Conservation (phyloP, 352 stramenopile species). For the Phytopythium helicoides region DNA sequence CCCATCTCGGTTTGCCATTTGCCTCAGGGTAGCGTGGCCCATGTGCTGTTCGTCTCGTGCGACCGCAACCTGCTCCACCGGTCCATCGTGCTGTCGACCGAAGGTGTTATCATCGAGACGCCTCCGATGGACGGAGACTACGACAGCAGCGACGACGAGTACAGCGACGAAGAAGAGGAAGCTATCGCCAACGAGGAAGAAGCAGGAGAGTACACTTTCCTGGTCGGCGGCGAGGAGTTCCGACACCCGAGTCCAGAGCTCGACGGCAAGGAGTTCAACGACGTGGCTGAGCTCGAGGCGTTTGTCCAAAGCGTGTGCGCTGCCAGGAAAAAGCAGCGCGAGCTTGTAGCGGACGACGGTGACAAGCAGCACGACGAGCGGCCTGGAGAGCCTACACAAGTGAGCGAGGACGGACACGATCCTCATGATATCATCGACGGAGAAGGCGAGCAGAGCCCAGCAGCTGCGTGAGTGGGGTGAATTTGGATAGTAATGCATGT, state of each 20-base stretch:
- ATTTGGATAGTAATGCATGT: no score
- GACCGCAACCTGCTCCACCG: slow-evolving; percentile 56
- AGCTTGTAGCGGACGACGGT: slow-evolving; percentile 1
- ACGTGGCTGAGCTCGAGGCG: slow-evolving; percentile 45
- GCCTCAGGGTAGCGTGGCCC: slow-evolving; percentile 38
- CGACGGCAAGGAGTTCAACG: slow-evolving; percentile 39
- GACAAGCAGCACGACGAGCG: slow-evolving; percentile 16
- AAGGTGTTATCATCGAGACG: slow-evolving; percentile 36
- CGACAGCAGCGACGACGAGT: slow-evolving; percentile 8
- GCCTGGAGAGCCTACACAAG: slow-evolving; percentile 5
- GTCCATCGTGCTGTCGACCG: slow-evolving; percentile 53
- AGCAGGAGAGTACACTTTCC: slow-evolving; percentile 36
- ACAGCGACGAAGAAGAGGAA: slow-evolving; percentile 20
- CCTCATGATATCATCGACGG: slow-evolving; percentile 7
- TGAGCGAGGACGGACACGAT: not conserved
- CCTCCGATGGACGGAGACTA: slow-evolving; percentile 21
- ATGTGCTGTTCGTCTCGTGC: slow-evolving; percentile 61
- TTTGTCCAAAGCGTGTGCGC: slow-evolving; percentile 42
- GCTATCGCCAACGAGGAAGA: slow-evolving; percentile 17
- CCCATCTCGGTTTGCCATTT: slow-evolving; percentile 41
- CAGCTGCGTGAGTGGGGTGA: no score
- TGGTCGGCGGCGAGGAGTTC: slow-evolving; percentile 56
- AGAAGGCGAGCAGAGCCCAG: slow-evolving; percentile 1
- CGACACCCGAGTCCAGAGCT: slow-evolving; percentile 48
- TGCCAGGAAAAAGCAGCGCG: slow-evolving; percentile 10